phyloP scores from a whole-genome alignment of 352 stramenopile genomes.

The Globisporangium cederbergense region DNA sequence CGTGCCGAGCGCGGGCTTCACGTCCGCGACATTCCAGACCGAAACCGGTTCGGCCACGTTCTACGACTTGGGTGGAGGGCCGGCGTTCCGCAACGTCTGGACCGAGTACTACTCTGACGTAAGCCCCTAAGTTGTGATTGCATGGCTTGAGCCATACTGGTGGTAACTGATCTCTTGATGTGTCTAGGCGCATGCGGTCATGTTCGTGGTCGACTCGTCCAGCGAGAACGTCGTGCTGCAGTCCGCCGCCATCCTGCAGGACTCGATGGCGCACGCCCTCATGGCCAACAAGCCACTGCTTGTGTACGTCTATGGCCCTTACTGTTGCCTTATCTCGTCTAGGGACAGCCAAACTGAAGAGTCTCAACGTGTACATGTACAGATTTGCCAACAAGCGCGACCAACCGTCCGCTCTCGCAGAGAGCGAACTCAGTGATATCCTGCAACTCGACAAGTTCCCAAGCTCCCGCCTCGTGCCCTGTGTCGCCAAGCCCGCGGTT shows the following conservation, averaged over 20 bases:
- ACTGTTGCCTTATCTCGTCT: neutral
- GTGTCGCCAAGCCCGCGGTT: constrained; percentile 55
- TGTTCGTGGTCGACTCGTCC: constrained; percentile 76
- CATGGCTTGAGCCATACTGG: neutral
- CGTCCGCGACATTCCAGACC: constrained; percentile 67
- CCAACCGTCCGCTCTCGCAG: constrained; percentile 30
- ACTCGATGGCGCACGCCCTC: constrained; percentile 48
- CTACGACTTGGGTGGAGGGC: constrained; percentile 74
- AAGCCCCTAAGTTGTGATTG: constrained; percentile 11
- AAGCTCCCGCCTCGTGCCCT: constrained; percentile 43
- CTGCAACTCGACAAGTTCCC: constrained; percentile 38
- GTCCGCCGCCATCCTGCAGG: constrained; percentile 41
- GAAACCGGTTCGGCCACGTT: constrained; percentile 71
- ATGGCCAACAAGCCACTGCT: constrained; percentile 67
- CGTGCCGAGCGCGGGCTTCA: constrained; percentile 75
- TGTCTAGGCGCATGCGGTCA: constrained; percentile 53
- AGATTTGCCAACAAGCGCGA: constrained; percentile 83
- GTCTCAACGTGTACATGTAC: neutral
- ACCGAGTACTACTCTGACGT: constrained; percentile 83
- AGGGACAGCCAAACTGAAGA: neutral
- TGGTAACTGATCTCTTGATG: constrained; percentile 3
- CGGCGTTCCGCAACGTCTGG: constrained; percentile 77
- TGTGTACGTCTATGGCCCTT: constrained; percentile 34
- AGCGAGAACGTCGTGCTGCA: constrained; percentile 42
- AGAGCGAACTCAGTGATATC: constrained; percentile 33